Evolutionary conservation across 169 alveolate species (phyloP), one percentile per base, ranked within the genome.

Genomic region (Babesia sp.): DNA sequence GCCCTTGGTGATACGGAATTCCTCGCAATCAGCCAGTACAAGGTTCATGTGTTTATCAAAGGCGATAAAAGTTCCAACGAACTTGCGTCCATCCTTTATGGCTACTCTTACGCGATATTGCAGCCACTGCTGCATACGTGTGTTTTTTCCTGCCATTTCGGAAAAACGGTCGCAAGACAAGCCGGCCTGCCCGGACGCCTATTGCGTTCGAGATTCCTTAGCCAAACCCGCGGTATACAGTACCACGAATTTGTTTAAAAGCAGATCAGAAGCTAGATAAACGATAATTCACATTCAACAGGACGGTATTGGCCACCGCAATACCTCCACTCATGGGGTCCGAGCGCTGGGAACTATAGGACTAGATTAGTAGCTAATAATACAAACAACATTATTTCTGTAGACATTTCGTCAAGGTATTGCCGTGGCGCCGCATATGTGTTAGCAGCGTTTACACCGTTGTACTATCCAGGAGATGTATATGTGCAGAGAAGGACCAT

Each of bases 1-100:
- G 50, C 79, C 84, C 79, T 93, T 93, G 48, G 95, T 92, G 74
- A 87, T 81, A 66, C 99, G 87, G 92, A 93, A 97, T 86, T 98
- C 99, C 91, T 98, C 99, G 18, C 98, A 93, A 59, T 98, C 99
- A 24, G 98, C 94, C 69, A 98, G 92, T 31, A 96, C 99, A 44
- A 96, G 89, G 89, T 98, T 98, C 98, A 98, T 93, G 87, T 98
- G 99, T 75, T 96, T 96, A 85, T 98, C 99, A 79, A 96, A 98
- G n/a, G 99, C 99, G 75, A 98, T 91, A 79, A 98, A 94, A 26
- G 97, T 96, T 24, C 99, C 99, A 39, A 98, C 98, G 84, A 96
- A 91, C 86, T 90, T 89, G 54, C 99, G 82, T 59, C 94, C 93
- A 84, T 98, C 99, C 80, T 94, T 92, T 50, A 96, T 86, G 53